A percentile compares a stretch with the other conserved stretches of the same genome.
Evolutionary conservation across 495 filamentous ascomycete species (phyloP).

Genomic region (Hypoxylon perforatum): DNA sequence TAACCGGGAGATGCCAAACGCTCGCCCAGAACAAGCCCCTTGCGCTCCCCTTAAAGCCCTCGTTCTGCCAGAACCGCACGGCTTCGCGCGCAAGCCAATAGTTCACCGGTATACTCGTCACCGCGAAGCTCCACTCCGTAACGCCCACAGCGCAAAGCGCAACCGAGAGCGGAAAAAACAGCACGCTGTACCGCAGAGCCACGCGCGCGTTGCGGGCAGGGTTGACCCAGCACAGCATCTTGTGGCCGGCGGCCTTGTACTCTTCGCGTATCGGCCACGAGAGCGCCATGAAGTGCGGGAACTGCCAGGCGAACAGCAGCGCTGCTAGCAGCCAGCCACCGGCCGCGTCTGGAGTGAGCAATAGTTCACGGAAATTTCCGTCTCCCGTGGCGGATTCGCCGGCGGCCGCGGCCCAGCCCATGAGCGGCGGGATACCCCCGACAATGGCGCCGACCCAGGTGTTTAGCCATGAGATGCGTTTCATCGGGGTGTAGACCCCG

Average conservation of each 20-base stretch:
- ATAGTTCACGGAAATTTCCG: slow-evolving; percentile 80
- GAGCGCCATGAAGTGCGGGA: slow-evolving; percentile 95
- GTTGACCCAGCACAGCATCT: slow-evolving; percentile 92
- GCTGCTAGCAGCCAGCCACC: slow-evolving; percentile 92
- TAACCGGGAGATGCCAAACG: slow-evolving; percentile 93
- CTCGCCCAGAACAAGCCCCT: slow-evolving; percentile 95
- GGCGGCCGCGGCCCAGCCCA: slow-evolving; percentile 97
- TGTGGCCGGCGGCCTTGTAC: slow-evolving; percentile 86
- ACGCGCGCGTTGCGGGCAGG: slow-evolving; percentile 85
- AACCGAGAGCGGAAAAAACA: slow-evolving; percentile 88
- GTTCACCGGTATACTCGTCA: slow-evolving; percentile 84
- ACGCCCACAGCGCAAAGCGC: slow-evolving; percentile 83
- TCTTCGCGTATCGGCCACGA: slow-evolving; percentile 89
- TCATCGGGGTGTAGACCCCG: slow-evolving; percentile 90
- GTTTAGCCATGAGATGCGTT: slow-evolving; percentile 86
- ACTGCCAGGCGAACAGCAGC: slow-evolving; percentile 94
- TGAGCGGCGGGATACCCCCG: slow-evolving; percentile 92
- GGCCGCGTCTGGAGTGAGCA: slow-evolving; percentile 67
- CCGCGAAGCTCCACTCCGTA: slow-evolving; percentile 88
- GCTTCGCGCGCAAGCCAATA: slow-evolving; percentile 87
- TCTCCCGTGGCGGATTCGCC: slow-evolving; percentile 83
- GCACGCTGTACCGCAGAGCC: slow-evolving; percentile 84
- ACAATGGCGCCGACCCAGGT: slow-evolving; percentile 96
- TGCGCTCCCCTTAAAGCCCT: slow-evolving; percentile 83
- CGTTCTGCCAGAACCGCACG: slow-evolving; percentile 79